Conservation (phyloP, 768 basidiomycete species). For the Leucosporidium scottii region DNA sequence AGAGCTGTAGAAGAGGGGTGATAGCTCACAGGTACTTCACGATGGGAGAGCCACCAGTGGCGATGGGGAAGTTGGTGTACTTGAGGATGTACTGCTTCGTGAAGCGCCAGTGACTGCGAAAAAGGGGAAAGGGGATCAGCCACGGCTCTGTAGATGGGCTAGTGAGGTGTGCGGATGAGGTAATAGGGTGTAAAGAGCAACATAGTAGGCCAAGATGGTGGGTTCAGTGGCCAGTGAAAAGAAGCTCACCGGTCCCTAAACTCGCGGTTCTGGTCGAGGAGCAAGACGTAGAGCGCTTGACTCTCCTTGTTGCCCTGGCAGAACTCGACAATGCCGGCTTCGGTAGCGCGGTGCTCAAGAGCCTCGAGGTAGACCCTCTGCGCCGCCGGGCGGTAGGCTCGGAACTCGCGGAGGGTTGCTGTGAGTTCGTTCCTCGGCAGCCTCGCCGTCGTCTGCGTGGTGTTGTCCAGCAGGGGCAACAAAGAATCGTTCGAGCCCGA, state of each 20-base stretch:
- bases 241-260: constrained; percentile 34
- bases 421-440: constrained; percentile 41
- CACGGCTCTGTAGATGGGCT: too few species aligned
- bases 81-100: constrained; percentile 42
- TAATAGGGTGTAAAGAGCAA: too few species aligned
- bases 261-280: constrained; percentile 39
- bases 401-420: constrained; percentile 41
- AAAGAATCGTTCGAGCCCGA: constrained; percentile 35
- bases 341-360: constrained; percentile 32
- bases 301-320: constrained; percentile 33
- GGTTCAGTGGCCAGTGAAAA: too few species aligned
- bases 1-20: not conserved
- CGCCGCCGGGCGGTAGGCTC: constrained; percentile 40
- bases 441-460: constrained; percentile 13
- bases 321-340: constrained; percentile 33
- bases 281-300: constrained; percentile 35
- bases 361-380: constrained; percentile 40
- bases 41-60: constrained; percentile 40
- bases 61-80: constrained; percentile 38
- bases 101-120: constrained; percentile 41
- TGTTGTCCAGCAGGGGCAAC: constrained; percentile 43
- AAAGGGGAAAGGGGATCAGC: too few species aligned
- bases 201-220: too few species aligned
- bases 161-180: too few species aligned
- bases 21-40: constrained; percentile 7